A percentile compares a stretch with the other conserved stretches of the same genome.
Evolutionary conservation across 176 grass and related monocot species (phyloP).

Genomic region (Eragrostis curvula): DNA sequence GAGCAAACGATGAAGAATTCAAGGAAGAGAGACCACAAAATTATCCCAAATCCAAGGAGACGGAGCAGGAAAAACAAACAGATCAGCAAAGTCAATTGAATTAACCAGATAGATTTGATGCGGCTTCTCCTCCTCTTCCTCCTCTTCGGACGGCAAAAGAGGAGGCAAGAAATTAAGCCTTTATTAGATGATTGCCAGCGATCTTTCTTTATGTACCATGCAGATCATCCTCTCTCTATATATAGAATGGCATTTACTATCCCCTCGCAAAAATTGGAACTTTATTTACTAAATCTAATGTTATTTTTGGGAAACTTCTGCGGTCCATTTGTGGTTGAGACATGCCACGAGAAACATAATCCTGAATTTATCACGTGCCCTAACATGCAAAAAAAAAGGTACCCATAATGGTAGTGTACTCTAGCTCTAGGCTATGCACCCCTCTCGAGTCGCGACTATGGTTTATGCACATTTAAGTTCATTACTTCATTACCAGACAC

Average conservation of each 20-base stretch:
- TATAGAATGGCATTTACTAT: conserved; percentile 25
- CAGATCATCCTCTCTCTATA: conserved; percentile 26
- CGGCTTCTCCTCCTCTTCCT: conserved; percentile 5
- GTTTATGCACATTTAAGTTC: no score
- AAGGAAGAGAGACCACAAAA: background rate
- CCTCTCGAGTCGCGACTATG: no score
- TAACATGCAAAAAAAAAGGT: background rate
- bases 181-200: conserved; percentile 31
- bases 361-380: conserved; percentile 14
- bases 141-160: conserved; percentile 35
- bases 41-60: background rate
- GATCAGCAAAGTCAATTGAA: background rate
- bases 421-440: no score
- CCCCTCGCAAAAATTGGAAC: background rate
- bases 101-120: conserved; percentile 36
- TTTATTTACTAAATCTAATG: background rate
- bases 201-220: background rate
- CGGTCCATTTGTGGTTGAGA: background rate
- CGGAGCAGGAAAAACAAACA: background rate
- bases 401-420: background rate
- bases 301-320: conserved; percentile 36
- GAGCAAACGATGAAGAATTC: background rate
- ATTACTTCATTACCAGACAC: background rate
- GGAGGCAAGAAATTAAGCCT: conserved; percentile 38
- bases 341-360: background rate